Percentiles rank a stretch among this genome's conserved stretches.
These are phyloP conservation scores for Pythium phragmitis DNA, from an alignment of 352 stramenopile species.

Conservation along the genomic window DNA sequence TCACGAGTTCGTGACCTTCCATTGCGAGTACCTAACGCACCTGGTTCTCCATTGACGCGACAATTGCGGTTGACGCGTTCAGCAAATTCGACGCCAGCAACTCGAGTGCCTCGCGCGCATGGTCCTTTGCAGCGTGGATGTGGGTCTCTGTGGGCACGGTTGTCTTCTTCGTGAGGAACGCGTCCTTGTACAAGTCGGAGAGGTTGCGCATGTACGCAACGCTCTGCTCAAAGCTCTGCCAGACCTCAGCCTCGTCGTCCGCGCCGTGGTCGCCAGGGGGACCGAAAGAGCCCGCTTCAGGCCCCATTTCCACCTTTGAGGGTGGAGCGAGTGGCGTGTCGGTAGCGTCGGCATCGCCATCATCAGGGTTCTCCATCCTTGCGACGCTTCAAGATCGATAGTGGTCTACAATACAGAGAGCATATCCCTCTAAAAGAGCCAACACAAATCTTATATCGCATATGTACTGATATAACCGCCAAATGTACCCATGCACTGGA, in stretches of 20 bases:
- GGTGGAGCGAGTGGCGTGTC: neutral
- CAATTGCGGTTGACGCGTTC: constrained; percentile 40
- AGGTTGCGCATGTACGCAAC: constrained; percentile 53
- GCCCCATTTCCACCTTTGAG: neutral
- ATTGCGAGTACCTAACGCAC: constrained; percentile 9
- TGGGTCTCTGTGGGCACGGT: constrained; percentile 32
- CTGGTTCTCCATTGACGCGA: constrained; percentile 41
- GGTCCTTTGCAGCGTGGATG: constrained; percentile 42
- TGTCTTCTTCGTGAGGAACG: constrained; percentile 27
- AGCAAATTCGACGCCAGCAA: constrained; percentile 61
- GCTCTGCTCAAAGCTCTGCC: constrained; percentile 50
- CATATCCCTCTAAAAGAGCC: too few relatives aligned
- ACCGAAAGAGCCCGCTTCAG: neutral
- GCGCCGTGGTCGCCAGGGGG: neutral
- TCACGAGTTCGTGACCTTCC: too few relatives aligned
- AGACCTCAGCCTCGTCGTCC: constrained; percentile 31
- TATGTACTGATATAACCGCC: too few relatives aligned
- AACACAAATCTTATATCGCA: too few relatives aligned
- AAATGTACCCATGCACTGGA: too few relatives aligned
- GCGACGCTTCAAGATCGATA: neutral
- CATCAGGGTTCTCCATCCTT: neutral
- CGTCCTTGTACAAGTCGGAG: constrained; percentile 49
- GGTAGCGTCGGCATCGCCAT: neutral
- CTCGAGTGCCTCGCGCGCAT: constrained; percentile 52
- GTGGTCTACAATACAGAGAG: neutral